Percentiles rank a stretch among this genome's conserved stretches.
Evolutionary conservation across 345 rosid species (phyloP).

Genomic region (Tarenaya hassleriana): DNA sequence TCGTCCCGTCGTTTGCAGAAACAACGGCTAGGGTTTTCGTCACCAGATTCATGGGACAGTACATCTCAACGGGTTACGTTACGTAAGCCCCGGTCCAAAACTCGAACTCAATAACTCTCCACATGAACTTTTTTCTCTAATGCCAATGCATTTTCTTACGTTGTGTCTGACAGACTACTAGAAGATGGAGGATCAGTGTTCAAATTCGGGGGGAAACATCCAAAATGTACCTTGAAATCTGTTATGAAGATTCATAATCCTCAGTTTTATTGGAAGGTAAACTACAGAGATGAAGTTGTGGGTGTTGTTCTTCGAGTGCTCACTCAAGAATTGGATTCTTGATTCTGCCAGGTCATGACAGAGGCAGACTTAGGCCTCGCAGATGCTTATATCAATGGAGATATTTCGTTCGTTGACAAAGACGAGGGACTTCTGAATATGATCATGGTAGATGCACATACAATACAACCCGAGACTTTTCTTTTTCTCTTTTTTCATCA

Average conservation of each 20-base stretch:
- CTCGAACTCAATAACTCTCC: neutral
- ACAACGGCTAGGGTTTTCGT: slow-evolving; percentile 67
- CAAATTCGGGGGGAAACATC: slow-evolving; percentile 50
- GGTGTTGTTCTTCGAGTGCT: no score
- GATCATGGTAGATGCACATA: slow-evolving; percentile 44
- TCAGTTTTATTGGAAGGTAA: slow-evolving; percentile 92
- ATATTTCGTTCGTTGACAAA: slow-evolving; percentile 70
- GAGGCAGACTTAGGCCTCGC: slow-evolving; percentile 92
- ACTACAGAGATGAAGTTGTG: neutral
- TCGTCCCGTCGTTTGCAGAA: slow-evolving; percentile 80
- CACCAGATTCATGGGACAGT: slow-evolving; percentile 63
- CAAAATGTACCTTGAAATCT: slow-evolving; percentile 40
- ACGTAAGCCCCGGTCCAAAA: slow-evolving; percentile 55
- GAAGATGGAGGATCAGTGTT: slow-evolving; percentile 91
- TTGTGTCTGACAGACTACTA: slow-evolving; percentile 38
- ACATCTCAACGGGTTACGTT: slow-evolving; percentile 55
- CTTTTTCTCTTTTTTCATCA: slow-evolving; percentile 11
- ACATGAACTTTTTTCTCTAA: no score
- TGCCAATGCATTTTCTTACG: neutral
- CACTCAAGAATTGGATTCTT: slow-evolving; percentile 5
- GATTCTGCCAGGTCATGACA: slow-evolving; percentile 57
- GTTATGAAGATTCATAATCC: slow-evolving; percentile 66
- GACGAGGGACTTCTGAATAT: slow-evolving; percentile 69
- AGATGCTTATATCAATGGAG: slow-evolving; percentile 78
- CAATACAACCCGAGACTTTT: neutral